phyloP scores from a whole-genome alignment of 257 asterid species.

The Anisodus acutangulus region DNA sequence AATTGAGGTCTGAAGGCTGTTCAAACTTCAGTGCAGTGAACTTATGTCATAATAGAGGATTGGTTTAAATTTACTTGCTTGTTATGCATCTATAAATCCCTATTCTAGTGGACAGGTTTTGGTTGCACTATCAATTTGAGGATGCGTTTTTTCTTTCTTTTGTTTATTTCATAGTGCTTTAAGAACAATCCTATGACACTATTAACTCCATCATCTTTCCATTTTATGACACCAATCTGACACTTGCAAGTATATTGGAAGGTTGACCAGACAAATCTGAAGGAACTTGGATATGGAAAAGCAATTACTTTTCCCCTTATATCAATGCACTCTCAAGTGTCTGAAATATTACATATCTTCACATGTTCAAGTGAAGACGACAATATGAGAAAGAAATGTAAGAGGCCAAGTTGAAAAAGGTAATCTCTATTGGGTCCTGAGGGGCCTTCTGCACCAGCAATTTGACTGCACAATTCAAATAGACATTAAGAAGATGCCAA shows the following conservation, averaged over 20 bases:
- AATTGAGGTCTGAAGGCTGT: not conserved
- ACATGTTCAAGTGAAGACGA: constrained; percentile 30
- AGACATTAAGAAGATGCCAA: not conserved
- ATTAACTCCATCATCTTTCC: constrained; percentile 12
- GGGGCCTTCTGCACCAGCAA: constrained; percentile 86
- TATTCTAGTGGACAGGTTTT: no score
- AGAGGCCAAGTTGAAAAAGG: constrained; percentile 78
- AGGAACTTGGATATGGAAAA: not conserved
- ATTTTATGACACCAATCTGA: not conserved
- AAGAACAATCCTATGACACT: not conserved
- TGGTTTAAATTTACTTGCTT: no score
- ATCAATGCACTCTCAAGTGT: not conserved
- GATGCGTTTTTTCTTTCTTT: no score
- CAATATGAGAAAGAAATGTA: not conserved
- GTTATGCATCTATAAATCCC: no score
- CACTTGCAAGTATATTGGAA: not conserved
- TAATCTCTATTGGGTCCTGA: constrained; percentile 95
- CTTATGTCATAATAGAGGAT: no score
- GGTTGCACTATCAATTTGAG: no score
- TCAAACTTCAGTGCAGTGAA: no score
- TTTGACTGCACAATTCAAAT: constrained; percentile 63
- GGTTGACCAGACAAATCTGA: not conserved
- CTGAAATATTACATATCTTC: constrained; percentile 48
- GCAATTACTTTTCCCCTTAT: not conserved
- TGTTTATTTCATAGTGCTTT: not conserved